Evolutionary conservation across 2,329 filamentous ascomycete genomes (phyloP).

Genomic region (Tolypocladium amazonense): DNA sequence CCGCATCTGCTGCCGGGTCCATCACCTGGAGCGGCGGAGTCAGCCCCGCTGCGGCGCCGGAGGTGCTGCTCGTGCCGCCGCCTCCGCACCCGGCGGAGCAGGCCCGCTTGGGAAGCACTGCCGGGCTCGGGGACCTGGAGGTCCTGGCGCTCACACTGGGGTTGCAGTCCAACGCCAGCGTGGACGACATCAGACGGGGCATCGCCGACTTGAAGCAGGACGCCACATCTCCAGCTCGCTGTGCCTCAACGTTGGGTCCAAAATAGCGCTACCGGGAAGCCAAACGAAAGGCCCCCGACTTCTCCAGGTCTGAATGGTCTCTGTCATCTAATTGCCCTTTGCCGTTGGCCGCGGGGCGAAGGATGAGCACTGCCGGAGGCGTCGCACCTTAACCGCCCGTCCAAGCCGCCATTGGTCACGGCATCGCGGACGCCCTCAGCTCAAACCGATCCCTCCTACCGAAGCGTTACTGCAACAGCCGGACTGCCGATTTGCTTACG

Average conservation of each 20-base stretch:
- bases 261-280: neutral
- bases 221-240: neutral
- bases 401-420: neutral
- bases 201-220: conserved; percentile 19
- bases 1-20: conserved; percentile 3
- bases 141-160: conserved; percentile 23
- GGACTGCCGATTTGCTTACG: neutral
- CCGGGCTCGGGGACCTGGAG: conserved; percentile 21
- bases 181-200: conserved; percentile 22
- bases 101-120: neutral
- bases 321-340: neutral
- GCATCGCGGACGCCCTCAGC: neutral
- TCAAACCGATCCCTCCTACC: neutral
- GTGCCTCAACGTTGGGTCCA: neutral
- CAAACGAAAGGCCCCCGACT: neutral
- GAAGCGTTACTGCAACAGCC: neutral
- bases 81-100: neutral
- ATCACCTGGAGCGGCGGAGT: conserved; percentile 6
- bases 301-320: neutral
- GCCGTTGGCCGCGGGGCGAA: neutral
- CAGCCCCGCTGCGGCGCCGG: conserved; percentile 6
- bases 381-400: neutral
- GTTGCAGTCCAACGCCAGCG: conserved; percentile 20
- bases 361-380: neutral
- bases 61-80: conserved; percentile 9